Base-by-base conservation (phyloP, 805 yeast genomes). In the Zygosaccharomyces lentus region DNA sequence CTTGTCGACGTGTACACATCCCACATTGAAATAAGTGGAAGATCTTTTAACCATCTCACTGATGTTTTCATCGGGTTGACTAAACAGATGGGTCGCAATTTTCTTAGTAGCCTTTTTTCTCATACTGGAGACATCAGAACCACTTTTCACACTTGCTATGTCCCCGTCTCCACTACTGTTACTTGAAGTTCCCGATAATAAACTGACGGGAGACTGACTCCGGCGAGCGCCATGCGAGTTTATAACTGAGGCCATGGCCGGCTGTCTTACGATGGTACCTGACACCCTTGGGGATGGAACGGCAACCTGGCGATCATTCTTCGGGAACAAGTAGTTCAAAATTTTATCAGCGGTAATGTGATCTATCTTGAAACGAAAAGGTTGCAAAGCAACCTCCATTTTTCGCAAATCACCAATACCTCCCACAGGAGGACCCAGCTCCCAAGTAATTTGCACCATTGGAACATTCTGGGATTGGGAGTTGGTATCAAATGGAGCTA, bases 31-130 rank as follows among this genome's bases (percentile, higher is more conserved):
- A 61, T 75, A 86, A 34, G 75, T 75, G 36, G 85, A 76, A 0
- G 96, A 87, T 34, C 96, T 70, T 38, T 69, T 65, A 6, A 87
- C 72, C 95, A 89, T 87, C 48, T 75, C 73, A n/a, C 76, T 64
- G 19, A 78, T 65, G 35, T 72, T 75, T 17, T 62, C 64, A 21
- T 52, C 58, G 12, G 49, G 52, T n/a, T 52, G 53, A 34, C 45
- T 51, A 7, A 47, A 42, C 16, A 54, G 37, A 6, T 54, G 36
- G 4, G 52, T 49, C 3, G 57, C 46, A 10, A 49, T 26, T 34
- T 42, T 49, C 27, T 45, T 48, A 4, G 47, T 42, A 10, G 47
- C 52, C 24, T 52, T 48, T 34, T 31, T 50, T 9, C 34, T 36
- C 7, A 36, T 26, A 9, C 48, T 41, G n/a, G 46, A 35, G 3